Base-by-base conservation (phyloP, 169 alveolate genomes). In the Plasmodium adleri region DNA sequence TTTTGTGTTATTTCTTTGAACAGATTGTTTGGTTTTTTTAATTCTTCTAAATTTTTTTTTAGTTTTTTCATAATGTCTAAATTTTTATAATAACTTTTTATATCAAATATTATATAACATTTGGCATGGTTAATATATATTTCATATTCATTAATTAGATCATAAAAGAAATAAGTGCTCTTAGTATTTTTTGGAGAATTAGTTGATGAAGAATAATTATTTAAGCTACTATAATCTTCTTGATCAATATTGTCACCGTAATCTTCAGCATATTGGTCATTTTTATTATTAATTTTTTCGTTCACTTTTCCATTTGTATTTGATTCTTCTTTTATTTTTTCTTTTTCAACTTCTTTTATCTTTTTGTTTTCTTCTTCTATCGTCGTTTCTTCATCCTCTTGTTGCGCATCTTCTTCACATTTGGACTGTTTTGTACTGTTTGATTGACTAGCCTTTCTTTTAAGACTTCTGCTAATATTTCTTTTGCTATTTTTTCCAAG, bases 31-130 rank as follows among this genome's bases (percentile, higher is more conserved):
- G 88, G 88, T 13, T 47, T 74, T 74, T 74, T 74, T 54, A 74
- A 62, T 26, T 74, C 88, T 47, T 74, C 88, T 50, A 74, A 62
- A 74, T 74, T 59, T 62, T 74, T 74, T 74, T 74, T 74, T 74
- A 74, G 43, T 62, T 74, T 74, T 45, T 43, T 74, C 88, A 74
- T 74, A 9, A 60, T 74, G 47, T 74, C 72, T 54, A 74, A 47
- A 45, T 74, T 74, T 62, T 74, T 74, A 45, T 74, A 74, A 74
- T 67, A 74, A 62, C 88, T 63, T 52, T 60, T 74, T 74, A 74
- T 45, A 74, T 74, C 88, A 74, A 74, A 74, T 47, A 74, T 28
- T 20, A 74, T 60, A 17, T 52, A 74, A 22, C 88, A 74, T 32
- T 74, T 74, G 24, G 47, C 88, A 47, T 74, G 59, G 74, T 74